Evolutionary conservation across 768 basidiomycete species (phyloP).

Genomic region (Chiua virens): DNA sequence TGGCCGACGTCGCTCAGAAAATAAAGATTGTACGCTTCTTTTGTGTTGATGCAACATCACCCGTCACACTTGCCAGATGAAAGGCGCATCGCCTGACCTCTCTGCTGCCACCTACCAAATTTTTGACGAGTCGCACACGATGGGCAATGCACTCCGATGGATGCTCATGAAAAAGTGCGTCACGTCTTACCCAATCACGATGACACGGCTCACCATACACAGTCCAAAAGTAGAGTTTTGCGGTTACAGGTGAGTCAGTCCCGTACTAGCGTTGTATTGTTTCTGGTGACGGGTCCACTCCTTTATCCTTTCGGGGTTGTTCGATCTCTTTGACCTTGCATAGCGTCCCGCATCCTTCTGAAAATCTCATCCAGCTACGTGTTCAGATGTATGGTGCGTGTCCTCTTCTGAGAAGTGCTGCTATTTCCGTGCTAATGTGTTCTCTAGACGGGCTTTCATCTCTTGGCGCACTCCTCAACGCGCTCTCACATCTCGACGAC

Average conservation of each 20-base stretch:
- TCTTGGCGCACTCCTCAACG: constrained; percentile 71
- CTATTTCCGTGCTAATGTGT: background rate
- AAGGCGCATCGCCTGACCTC: constrained; percentile 77
- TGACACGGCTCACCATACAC: constrained; percentile 8
- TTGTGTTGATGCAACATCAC: background rate
- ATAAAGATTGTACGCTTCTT: constrained; percentile 32
- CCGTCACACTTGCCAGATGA: constrained; percentile 56
- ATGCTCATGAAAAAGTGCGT: constrained; percentile 99
- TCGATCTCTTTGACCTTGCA: background rate
- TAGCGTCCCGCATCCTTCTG: constrained; percentile 85
- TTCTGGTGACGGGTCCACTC: background rate
- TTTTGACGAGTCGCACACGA: constrained; percentile 91
- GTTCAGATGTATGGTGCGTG: constrained; percentile 98
- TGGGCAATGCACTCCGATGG: constrained; percentile 94
- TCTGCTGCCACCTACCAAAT: constrained; percentile 92
- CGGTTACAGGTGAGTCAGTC: constrained; percentile 77
- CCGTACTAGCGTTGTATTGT: background rate
- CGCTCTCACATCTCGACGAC: constrained; percentile 74
- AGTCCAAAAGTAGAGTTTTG: constrained; percentile 98
- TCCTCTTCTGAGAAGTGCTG: background rate
- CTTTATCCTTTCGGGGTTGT: constrained; percentile 14
- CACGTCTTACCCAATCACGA: background rate
- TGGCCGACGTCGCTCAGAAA: constrained; percentile 31
- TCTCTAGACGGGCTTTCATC: constrained; percentile 81
- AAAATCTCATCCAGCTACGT: constrained; percentile 94